These are phyloP conservation scores for Agarophyton chilense DNA, from an alignment of 23 red algal species.

Conservation along the genomic window DNA sequence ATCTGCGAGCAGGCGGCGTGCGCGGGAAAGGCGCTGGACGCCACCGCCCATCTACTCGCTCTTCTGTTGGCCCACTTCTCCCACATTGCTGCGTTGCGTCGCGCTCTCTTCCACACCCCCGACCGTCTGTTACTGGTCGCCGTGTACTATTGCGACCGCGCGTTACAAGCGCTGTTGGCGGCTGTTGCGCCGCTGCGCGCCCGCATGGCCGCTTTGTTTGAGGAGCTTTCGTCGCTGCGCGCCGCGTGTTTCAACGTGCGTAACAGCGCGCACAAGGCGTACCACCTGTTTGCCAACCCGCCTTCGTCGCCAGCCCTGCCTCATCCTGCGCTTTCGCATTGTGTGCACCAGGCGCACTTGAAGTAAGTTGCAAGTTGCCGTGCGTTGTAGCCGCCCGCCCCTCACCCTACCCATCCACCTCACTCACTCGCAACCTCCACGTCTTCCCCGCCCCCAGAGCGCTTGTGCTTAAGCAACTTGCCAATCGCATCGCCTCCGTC, in stretches of 20 bases:
- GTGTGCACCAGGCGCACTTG: background rate
- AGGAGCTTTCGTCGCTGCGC: background rate
- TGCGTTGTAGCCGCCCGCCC: background rate
- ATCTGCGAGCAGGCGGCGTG: conserved; percentile 4
- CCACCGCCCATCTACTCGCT: background rate
- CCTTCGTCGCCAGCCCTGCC: background rate
- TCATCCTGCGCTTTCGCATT: background rate
- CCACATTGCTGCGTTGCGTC: background rate
- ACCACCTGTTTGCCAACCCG: background rate
- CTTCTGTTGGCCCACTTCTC: conserved; percentile 8
- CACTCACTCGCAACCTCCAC: background rate
- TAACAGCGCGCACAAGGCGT: conserved; percentile 2
- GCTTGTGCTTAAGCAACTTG: background rate
- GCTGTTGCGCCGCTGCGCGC: background rate
- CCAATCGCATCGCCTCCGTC: background rate
- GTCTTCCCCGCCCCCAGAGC: background rate
- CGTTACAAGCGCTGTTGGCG: background rate
- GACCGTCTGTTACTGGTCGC: background rate
- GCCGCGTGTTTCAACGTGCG: background rate
- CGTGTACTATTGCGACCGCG: conserved; percentile 17
- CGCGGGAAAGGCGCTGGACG: conserved; percentile 30
- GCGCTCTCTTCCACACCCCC: conserved; percentile 6
- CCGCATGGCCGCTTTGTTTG: background rate
- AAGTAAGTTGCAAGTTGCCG: conserved; percentile 13
- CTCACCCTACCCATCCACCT: too few relatives aligned